phyloP scores from a whole-genome alignment of 78 protist species.

The Protostelium mycophagum region DNA sequence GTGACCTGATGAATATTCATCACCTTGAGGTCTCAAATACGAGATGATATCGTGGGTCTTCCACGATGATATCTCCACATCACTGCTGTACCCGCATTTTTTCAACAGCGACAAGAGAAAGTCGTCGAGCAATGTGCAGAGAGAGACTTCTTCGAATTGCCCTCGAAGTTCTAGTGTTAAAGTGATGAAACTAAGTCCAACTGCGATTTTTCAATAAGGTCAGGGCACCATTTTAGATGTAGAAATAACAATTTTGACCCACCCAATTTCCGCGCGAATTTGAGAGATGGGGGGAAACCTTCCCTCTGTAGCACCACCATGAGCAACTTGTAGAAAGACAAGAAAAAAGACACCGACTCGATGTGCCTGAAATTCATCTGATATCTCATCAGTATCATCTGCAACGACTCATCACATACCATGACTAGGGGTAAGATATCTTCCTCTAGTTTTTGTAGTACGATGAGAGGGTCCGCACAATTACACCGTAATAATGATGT shows the following conservation, averaged over 20 bases:
- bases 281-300: not conserved
- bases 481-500: not conserved
- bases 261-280: not conserved
- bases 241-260: not conserved
- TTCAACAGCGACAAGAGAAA: not conserved
- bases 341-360: not conserved
- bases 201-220: not conserved
- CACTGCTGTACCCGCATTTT: not conserved
- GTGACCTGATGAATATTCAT: not conserved
- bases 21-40: not conserved
- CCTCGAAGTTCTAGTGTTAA: not conserved
- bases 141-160: not conserved
- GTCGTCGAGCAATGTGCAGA: not conserved
- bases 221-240: not conserved
- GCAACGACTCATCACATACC: not conserved
- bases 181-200: not conserved
- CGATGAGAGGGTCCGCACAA: not conserved
- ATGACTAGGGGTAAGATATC: not conserved
- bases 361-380: not conserved
- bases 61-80: not conserved
- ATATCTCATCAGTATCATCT: not conserved
- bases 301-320: too few species aligned
- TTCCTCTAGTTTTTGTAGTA: not conserved
- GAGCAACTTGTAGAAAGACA: not conserved
- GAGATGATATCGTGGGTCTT: not conserved